Evolutionary conservation across 176 grass and related monocot genomes (phyloP), one percentile per base, ranked within the genome.

Genomic region (Raddia guianensis): DNA sequence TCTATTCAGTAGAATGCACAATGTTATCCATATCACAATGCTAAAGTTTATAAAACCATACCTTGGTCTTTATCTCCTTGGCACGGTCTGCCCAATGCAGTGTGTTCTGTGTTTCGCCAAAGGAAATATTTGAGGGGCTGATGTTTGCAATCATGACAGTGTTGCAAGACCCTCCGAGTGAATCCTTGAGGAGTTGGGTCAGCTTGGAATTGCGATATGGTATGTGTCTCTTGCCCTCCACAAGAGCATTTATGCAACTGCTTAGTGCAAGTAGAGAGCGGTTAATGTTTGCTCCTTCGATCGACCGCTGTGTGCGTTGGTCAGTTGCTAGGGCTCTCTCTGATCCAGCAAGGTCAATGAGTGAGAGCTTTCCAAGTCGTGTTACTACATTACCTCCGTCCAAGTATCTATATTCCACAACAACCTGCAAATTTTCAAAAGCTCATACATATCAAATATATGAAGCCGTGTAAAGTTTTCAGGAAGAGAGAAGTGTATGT

Each of bases 11-110:
- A 78, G 12, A 86, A 82, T 76, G 50, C 44, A 37, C 3, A 60
- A 44, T 21, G 15, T 21, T 69, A 82, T 54, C 10, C 55, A 63
- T 70, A 9, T 40, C 43, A 34, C 64, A 9, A 49, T 43, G 56
- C 65, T 66, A 76, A 65, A 16, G 3, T 58, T 66, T 67, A 56
- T 52, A 66, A 63, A 62, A 20, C 63, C 54, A 35, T 33, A 98
- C 95, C 92, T 99, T 93, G 14, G 82, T 95, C 85, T 86, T 95
- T 73, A 99, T 99, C 89, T 99, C 90, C 86, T 99, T 99, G 79
- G 96, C 96, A 65, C 96, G 96, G 73, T 99, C 96, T 63, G 96
- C 96, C 96, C 96, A 99, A 68, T 99, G 96, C 43, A 99, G 96
- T 0, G 96, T 99, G 67, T 99, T 99, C 21, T 99, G 96, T 15